A percentile compares a stretch with the other conserved stretches of the same genome.
phyloP scores from a whole-genome alignment of 2,329 filamentous ascomycete genomes.

The Aspergillus piperis region DNA sequence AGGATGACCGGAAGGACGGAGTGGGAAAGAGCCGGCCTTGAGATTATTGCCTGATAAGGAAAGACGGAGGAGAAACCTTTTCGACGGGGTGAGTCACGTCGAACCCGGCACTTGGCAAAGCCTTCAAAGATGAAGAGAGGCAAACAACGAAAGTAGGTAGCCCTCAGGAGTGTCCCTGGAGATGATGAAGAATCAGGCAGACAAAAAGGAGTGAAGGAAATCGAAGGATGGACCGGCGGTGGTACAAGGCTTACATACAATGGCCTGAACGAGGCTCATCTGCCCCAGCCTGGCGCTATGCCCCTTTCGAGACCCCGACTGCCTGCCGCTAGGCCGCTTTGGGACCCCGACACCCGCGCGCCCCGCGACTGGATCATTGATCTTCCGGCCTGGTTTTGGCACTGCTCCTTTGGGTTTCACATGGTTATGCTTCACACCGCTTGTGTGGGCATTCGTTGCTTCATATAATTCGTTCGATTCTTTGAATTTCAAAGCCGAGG shows the following conservation, averaged over 20 bases:
- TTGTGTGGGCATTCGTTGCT: too few species aligned
- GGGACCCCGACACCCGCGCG: constrained; percentile 25
- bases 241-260: constrained; percentile 6
- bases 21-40: neutral
- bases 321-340: constrained; percentile 25
- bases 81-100: constrained; percentile 4
- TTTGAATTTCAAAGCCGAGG: too few species aligned
- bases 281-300: constrained; percentile 13
- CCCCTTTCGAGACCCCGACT: constrained; percentile 11
- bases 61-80: constrained; percentile 1
- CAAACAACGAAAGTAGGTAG: neutral
- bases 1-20: constrained; percentile 3
- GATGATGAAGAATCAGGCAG: constrained; percentile 6
- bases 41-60: constrained; percentile 8
- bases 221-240: constrained; percentile 21
- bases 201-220: neutral
- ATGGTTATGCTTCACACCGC: neutral
- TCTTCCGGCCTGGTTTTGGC: neutral
- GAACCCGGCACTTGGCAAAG: neutral
- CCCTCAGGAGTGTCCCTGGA: neutral
- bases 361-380: constrained; percentile 5
- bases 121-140: neutral
- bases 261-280: constrained; percentile 8
- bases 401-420: neutral
- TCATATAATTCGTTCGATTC: too few species aligned